These are phyloP conservation scores for Yarrowia sp. DNA, from an alignment of 805 yeast species.

Conservation along the genomic window DNA sequence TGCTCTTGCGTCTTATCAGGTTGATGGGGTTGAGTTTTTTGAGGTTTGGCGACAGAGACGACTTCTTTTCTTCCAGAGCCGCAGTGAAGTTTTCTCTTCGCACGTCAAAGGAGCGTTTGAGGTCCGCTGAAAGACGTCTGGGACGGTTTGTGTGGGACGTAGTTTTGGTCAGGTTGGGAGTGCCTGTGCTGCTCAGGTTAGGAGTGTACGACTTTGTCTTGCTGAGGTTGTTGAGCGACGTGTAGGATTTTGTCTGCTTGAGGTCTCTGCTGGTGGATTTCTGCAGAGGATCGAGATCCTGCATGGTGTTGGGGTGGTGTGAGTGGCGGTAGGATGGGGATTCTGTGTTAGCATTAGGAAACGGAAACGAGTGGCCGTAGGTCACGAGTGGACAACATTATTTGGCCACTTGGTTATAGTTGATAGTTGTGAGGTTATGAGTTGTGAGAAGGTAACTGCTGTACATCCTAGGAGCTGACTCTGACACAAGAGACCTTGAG, in stretches of 20 bases:
- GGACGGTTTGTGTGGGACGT: neutral
- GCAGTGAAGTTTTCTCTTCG: constrained; percentile 25
- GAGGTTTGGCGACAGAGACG: constrained; percentile 39
- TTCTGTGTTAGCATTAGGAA: constrained; percentile 18
- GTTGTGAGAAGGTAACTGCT: too few relatives aligned
- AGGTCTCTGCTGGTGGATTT: neutral
- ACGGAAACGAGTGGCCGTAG: neutral
- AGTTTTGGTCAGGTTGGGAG: neutral
- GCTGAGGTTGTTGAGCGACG: neutral
- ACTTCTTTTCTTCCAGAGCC: constrained; percentile 13
- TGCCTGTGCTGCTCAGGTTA: neutral
- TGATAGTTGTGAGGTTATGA: too few relatives aligned
- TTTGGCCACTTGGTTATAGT: too few relatives aligned
- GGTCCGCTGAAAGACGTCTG: constrained; percentile 1
- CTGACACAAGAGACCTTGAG: too few relatives aligned
- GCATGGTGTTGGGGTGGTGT: neutral
- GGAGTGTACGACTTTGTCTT: constrained; percentile 3
- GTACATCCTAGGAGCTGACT: too few relatives aligned
- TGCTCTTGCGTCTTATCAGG: constrained; percentile 10
- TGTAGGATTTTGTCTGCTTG: too few relatives aligned
- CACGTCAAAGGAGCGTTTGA: constrained; percentile 17
- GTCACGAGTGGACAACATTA: constrained; percentile 1
- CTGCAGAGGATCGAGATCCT: neutral
- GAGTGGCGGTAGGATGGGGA: neutral
- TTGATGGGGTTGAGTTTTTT: constrained; percentile 25